phyloP scores from a whole-genome alignment of 495 filamentous ascomycete genomes.

The Aspergillus nanangensis region DNA sequence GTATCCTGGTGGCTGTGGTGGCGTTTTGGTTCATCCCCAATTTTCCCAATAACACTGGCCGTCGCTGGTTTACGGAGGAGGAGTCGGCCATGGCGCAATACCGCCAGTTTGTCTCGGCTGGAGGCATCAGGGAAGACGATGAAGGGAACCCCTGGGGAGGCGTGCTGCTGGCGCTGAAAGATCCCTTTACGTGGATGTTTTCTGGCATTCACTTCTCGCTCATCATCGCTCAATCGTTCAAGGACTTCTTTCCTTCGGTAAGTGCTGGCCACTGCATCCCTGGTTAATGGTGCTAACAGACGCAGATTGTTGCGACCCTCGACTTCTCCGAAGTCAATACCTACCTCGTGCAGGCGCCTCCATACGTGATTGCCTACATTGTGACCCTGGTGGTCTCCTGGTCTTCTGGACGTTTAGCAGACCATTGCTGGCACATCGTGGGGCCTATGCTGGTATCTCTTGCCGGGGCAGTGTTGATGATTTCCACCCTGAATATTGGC shows the following conservation, averaged over 20 bases:
- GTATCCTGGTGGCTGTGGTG: slow-evolving; percentile 1
- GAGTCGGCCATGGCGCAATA: slow-evolving; percentile 11
- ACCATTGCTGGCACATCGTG: slow-evolving; percentile 11
- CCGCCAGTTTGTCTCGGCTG: slow-evolving; percentile 7
- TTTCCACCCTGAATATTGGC: slow-evolving; percentile 4
- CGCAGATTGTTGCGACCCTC: slow-evolving; percentile 8
- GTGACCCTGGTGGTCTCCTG: slow-evolving; percentile 7
- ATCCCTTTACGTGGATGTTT: slow-evolving; percentile 11
- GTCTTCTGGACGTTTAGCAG: slow-evolving; percentile 1
- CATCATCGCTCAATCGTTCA: slow-evolving; percentile 11
- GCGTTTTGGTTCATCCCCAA: slow-evolving; percentile 5
- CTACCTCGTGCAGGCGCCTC: slow-evolving; percentile 8
- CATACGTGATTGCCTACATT: slow-evolving; percentile 9
- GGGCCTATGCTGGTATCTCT: slow-evolving; percentile 5
- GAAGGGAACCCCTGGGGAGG: slow-evolving; percentile 7
- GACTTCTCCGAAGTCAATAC: slow-evolving; percentile 6
- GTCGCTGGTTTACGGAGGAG: slow-evolving; percentile 9
- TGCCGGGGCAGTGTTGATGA: slow-evolving; percentile 7
- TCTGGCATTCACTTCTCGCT: slow-evolving; percentile 8
- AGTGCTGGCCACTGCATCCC: too few relatives aligned
- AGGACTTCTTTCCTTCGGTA: slow-evolving; percentile 13
- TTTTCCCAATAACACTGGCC: slow-evolving; percentile 7
- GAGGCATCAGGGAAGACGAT: slow-evolving; percentile 2
- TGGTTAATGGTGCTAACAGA: too few relatives aligned
- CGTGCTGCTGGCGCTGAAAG: slow-evolving; percentile 6